These are phyloP conservation scores for Fusarium compactum DNA, from an alignment of 2,329 filamentous ascomycete genomes.

Conservation along the genomic window DNA sequence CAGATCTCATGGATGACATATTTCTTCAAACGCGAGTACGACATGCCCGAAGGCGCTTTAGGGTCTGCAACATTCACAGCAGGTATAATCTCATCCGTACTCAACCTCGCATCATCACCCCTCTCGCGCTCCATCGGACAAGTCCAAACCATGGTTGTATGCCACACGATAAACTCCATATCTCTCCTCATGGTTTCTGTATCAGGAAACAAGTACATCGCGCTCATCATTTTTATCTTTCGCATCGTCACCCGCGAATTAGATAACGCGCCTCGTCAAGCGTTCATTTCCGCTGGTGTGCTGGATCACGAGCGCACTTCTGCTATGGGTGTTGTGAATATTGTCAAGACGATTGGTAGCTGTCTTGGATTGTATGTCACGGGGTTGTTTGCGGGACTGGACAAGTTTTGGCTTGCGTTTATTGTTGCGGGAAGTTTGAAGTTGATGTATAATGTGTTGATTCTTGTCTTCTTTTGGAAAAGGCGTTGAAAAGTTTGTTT, in stretches of 20 bases:
- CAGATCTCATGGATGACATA: slow-evolving; percentile 46
- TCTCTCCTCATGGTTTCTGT: slow-evolving; percentile 38
- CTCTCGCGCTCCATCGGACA: slow-evolving; percentile 35
- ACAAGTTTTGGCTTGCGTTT: slow-evolving; percentile 43
- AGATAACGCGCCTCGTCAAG: slow-evolving; percentile 39
- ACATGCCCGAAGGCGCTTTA: slow-evolving; percentile 36
- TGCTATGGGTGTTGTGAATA: slow-evolving; percentile 42
- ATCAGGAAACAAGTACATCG: slow-evolving; percentile 36
- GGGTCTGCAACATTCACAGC: slow-evolving; percentile 40
- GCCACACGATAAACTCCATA: slow-evolving; percentile 41
- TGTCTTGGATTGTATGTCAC: slow-evolving; percentile 40
- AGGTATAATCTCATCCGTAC: slow-evolving; percentile 40
- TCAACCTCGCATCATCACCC: slow-evolving; percentile 39
- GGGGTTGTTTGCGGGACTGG: slow-evolving; percentile 31
- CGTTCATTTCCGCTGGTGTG: slow-evolving; percentile 39
- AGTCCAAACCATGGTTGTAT: slow-evolving; percentile 42
- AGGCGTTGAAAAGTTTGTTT: slow-evolving; percentile 23
- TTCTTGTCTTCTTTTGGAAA: slow-evolving; percentile 41
- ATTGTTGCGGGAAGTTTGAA: slow-evolving; percentile 39
- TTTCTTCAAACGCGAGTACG: slow-evolving; percentile 42
- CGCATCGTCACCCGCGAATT: slow-evolving; percentile 41
- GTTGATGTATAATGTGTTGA: slow-evolving; percentile 37
- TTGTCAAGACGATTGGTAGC: slow-evolving; percentile 42
- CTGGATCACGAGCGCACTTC: slow-evolving; percentile 40
- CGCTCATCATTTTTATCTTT: slow-evolving; percentile 38